Evolutionary conservation across 176 grass and related monocot species (phyloP), one percentile per base, ranked within the genome.

Genomic region (Poa annua): DNA sequence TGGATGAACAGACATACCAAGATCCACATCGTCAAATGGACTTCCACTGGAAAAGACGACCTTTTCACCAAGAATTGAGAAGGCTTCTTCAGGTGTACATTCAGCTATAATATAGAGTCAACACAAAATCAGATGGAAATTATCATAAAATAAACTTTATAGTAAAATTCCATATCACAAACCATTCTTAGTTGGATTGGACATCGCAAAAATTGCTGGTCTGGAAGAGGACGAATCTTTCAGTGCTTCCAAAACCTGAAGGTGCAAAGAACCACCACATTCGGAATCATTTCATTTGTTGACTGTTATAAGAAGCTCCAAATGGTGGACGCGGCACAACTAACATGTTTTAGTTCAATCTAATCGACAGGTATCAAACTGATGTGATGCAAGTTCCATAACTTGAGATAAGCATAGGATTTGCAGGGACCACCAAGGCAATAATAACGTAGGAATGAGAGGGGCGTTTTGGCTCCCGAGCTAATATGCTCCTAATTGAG

Each of bases 121-220:
- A 35, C 56, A 81, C 16, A 83, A 4, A 55, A 85, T 87, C 59
- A 77, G 84, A 91, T 61, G 78, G 62, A 17, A 38, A 51, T 8
- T 48, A 48, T 52, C 44, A 34, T 50, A 75, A 15, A 75, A 84
- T 50, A 38, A 85, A 71, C 15, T 88, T 75, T 15, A 32, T 36
- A 11, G 73, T 36, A 85, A 88, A 81, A 80, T 73, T 84, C 53
- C 63, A 86, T 70, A 38, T 55, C 29, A 88, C 87, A 39, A 76
- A 96, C 96, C 96, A 72, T 99, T 99, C 61, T 94, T 93, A 75
- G 93, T 99, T 81, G 96, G 96, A 86, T 96, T 99, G 72, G 93
- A 95, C 93, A 98, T 98, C 36, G 96, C 96, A 79, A 98, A 98
- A 88, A 95, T 87, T 72, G 96, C 96, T 74, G 93, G 91, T 75